phyloP scores from a whole-genome alignment of 805 yeast species.

The Kuraishia floccosa region DNA sequence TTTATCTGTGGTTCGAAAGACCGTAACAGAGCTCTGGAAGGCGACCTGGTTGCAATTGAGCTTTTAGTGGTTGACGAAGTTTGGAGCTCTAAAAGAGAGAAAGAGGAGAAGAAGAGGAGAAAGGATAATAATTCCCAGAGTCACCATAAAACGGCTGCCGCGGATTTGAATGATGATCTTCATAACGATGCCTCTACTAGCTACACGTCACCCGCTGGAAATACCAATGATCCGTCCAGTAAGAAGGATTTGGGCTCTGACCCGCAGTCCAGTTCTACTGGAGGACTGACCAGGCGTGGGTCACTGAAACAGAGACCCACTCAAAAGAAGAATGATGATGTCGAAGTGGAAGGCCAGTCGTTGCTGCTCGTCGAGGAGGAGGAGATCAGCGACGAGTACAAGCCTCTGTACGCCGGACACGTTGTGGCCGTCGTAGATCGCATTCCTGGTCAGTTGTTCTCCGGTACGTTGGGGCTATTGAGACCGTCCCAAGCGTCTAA shows the following conservation, averaged over 20 bases:
- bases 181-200: constrained; percentile 73
- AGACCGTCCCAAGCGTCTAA: constrained; percentile 93
- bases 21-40: constrained; percentile 94
- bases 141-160: background rate
- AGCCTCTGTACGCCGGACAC: constrained; percentile 95
- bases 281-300: constrained; percentile 60
- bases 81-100: constrained; percentile 93
- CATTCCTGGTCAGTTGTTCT: constrained; percentile 91
- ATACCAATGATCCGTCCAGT: constrained; percentile 18
- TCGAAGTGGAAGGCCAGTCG: constrained; percentile 97
- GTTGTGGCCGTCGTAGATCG: constrained; percentile 97
- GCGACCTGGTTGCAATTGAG: constrained; percentile 94
- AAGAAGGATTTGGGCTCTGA: constrained; percentile 14
- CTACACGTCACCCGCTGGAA: constrained; percentile 13
- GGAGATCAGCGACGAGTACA: constrained; percentile 83
- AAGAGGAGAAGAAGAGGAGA: constrained; percentile 93
- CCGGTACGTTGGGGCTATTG: constrained; percentile 87
- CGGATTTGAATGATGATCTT: constrained; percentile 46
- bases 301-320: constrained; percentile 92
- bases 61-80: constrained; percentile 92
- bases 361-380: constrained; percentile 88
- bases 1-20: constrained; percentile 98
- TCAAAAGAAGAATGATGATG: constrained; percentile 95
- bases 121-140: constrained; percentile 33
- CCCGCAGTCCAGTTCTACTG: constrained; percentile 9